Evolutionary conservation across 441 rosid species (phyloP).

Genomic region (Euphorbia corollata): DNA sequence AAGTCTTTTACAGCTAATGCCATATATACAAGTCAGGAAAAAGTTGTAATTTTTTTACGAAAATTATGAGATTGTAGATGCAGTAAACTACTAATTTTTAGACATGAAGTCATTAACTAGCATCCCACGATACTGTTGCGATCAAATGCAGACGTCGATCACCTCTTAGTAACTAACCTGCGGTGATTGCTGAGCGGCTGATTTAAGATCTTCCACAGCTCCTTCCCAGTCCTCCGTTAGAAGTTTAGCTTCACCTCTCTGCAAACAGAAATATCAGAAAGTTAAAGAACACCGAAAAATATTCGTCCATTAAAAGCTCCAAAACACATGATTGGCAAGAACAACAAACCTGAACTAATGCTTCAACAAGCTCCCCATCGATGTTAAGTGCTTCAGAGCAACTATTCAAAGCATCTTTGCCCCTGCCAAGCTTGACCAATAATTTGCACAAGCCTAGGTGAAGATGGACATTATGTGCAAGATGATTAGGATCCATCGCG

Average conservation of each 20-base stretch:
- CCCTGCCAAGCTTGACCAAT: constrained; percentile 88
- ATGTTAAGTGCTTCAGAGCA: constrained; percentile 76
- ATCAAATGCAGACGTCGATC: neutral
- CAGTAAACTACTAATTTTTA: neutral
- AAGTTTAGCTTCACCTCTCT: constrained; percentile 96
- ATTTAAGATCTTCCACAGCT: constrained; percentile 79
- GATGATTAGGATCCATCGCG: constrained; percentile 79
- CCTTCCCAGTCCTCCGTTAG: constrained; percentile 95
- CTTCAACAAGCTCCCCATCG: constrained; percentile 72
- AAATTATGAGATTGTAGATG: neutral
- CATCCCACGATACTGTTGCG: neutral
- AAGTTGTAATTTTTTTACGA: neutral
- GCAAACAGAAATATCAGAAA: constrained; percentile 9
- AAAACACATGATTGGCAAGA: neutral
- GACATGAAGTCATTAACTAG: neutral
- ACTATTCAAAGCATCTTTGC: constrained; percentile 76
- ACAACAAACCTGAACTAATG: constrained; percentile 69
- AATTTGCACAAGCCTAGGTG: constrained; percentile 88
- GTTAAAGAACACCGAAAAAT: neutral
- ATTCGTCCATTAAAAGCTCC: neutral
- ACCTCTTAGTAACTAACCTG: constrained; percentile 49
- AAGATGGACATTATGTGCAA: constrained; percentile 79
- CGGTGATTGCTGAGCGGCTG: constrained; percentile 75
- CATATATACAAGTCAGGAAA: no score
- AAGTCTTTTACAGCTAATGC: neutral